Evolutionary conservation across 495 filamentous ascomycete genomes (phyloP), one percentile per base, ranked within the genome.

Genomic region (Darksidea phi): DNA sequence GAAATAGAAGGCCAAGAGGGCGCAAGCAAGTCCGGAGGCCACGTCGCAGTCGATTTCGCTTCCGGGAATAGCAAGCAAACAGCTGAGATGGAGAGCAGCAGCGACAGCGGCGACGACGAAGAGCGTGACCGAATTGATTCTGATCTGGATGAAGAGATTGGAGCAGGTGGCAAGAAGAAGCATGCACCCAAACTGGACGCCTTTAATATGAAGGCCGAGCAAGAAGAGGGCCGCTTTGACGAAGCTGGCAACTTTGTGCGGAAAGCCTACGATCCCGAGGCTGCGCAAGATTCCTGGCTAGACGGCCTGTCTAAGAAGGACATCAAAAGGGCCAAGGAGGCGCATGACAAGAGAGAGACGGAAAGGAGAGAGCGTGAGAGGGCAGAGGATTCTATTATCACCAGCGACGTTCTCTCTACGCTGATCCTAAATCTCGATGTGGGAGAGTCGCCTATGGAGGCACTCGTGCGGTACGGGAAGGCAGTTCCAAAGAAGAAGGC

Each of bases 151-250:
- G 86, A 90, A 48, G 94, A 97, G 72, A 75, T 98, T 28, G 95
- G 95, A 1, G 86, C 88, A 2, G 95, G 94, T 6, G 86, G 85
- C 0, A 86, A 91, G 66, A 97, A 97, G 74, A 91, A 88, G 71
- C 90, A 95, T 72, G 95, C 95, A 15, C 94, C 94, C n/a, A 86
- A 94, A 67, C 79, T 97, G 24, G 94, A 97, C 74, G 94, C 91
- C 0, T 98, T 98, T 80, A 96, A 98, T 69, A 91, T 98, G 83
- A 84, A 81, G 48, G 75, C 79, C 5, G 94, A 98, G 73, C 85
- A 91, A 69, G 95, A 98, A 71, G 94, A 97, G 69, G 94, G 94
- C 0, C 79, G 84, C 12, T 97, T 96, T 67, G 94, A 98, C 70
- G 88, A 89, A 54, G 76, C 84, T 15, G 94, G 94, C 2, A 97